Percentiles rank a stretch among this genome's conserved stretches.
Conservation (phyloP, 176 grass and related monocot genomes). For the Poa annua region DNA sequence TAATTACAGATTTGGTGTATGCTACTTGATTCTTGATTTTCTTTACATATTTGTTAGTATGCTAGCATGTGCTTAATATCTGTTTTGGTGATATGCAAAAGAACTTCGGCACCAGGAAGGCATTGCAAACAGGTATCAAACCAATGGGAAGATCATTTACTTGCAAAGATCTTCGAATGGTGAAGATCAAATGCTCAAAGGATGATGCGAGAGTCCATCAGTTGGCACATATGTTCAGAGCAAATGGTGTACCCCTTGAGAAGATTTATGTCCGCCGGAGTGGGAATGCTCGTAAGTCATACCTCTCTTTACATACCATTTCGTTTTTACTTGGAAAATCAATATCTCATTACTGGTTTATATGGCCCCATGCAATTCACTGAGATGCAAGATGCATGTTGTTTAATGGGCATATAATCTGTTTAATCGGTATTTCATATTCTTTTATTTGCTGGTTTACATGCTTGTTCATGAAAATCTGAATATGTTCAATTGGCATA, state of each 20-base stretch:
- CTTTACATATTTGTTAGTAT: background rate
- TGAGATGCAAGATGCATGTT: background rate
- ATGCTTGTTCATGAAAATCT: background rate
- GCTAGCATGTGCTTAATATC: background rate
- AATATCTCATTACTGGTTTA: background rate
- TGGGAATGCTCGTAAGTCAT: constrained; percentile 22
- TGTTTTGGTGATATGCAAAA: background rate
- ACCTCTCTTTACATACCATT: background rate
- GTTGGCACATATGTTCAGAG: constrained; percentile 23
- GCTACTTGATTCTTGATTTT: background rate
- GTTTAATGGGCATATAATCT: background rate
- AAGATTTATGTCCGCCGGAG: background rate
- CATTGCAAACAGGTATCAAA: background rate
- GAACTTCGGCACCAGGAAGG: background rate
- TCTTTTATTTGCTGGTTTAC: no score
- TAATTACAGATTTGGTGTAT: background rate
- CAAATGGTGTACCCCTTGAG: constrained; percentile 29
- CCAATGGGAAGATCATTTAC: constrained; percentile 13
- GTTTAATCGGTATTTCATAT: background rate
- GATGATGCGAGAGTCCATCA: constrained; percentile 2
- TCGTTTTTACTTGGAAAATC: background rate
- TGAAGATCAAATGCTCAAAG: constrained; percentile 31
- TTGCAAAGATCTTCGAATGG: constrained; percentile 15
- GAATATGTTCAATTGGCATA: background rate
- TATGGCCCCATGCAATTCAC: background rate